Evolutionary conservation across 768 basidiomycete genomes (phyloP).

Genomic region (Suillus alpinus): DNA sequence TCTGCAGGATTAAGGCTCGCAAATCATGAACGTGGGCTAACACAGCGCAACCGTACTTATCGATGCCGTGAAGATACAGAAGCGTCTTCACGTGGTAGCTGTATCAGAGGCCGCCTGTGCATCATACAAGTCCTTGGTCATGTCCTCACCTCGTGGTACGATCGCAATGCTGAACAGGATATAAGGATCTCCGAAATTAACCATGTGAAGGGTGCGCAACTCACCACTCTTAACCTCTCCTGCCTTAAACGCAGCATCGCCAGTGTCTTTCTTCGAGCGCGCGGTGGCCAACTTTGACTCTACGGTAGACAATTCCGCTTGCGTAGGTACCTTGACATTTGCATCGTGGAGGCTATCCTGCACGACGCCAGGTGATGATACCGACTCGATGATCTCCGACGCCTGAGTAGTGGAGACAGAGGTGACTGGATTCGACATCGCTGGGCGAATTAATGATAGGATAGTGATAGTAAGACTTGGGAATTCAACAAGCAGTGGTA

Average conservation of each 20-base stretch:
- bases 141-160: conserved; percentile 67
- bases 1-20: conserved; percentile 29
- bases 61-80: conserved; percentile 70
- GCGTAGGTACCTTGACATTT: conserved; percentile 15
- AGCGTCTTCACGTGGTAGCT: conserved; percentile 46
- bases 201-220: conserved; percentile 13
- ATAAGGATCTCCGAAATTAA: neutral
- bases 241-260: conserved; percentile 65
- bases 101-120: neutral
- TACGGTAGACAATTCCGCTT: conserved; percentile 28
- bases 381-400: neutral
- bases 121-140: neutral
- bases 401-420: neutral
- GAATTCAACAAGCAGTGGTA: neutral
- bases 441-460: neutral
- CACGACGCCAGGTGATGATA: conserved; percentile 1
- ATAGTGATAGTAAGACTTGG: neutral
- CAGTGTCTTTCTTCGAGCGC: conserved; percentile 64
- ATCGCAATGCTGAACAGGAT: conserved; percentile 51
- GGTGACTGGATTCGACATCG: neutral
- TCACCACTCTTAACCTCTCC: conserved; percentile 61
- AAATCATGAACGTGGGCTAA: neutral
- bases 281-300: conserved; percentile 56
- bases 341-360: conserved; percentile 13
- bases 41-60: conserved; percentile 53